Evolutionary conservation across 2,329 filamentous ascomycete genomes (phyloP).

Genomic region (Fusarium sp.): DNA sequence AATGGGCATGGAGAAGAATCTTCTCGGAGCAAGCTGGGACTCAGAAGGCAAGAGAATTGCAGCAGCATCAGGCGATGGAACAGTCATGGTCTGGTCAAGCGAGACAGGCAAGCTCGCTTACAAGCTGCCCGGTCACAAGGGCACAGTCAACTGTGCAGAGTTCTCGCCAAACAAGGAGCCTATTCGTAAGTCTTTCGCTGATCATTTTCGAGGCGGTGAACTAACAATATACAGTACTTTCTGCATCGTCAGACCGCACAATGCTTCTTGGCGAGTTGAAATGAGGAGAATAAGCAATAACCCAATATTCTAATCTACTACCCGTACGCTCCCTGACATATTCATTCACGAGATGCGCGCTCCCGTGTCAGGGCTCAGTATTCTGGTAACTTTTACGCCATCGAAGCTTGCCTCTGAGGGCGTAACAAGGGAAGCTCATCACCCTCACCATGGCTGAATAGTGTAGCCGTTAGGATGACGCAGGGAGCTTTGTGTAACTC

Average conservation of each 20-base stretch:
- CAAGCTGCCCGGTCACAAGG: slow-evolving; percentile 95
- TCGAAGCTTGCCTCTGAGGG: not conserved
- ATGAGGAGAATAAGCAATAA: slow-evolving; percentile 60
- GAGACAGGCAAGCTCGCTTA: slow-evolving; percentile 91
- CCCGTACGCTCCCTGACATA: slow-evolving; percentile 1
- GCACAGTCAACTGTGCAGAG: slow-evolving; percentile 93
- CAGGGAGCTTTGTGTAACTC: slow-evolving; percentile 14
- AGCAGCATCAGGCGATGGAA: slow-evolving; percentile 89
- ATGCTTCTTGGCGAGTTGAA: slow-evolving; percentile 84
- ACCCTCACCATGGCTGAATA: slow-evolving; percentile 1
- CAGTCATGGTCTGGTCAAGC: slow-evolving; percentile 89
- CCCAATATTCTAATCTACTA: slow-evolving; percentile 24
- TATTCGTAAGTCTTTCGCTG: slow-evolving; percentile 74
- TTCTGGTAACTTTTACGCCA: not conserved
- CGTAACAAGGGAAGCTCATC: not conserved
- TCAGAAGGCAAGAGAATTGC: slow-evolving; percentile 86
- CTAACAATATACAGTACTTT: slow-evolving; percentile 75
- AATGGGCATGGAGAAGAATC: slow-evolving; percentile 88
- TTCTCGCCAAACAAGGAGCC: slow-evolving; percentile 88
- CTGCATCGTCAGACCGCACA: slow-evolving; percentile 88
- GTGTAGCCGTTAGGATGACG: not conserved
- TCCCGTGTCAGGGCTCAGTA: not conserved
- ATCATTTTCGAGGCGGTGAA: not conserved
- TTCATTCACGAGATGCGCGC: slow-evolving; percentile 9
- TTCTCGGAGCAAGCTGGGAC: slow-evolving; percentile 92